A percentile compares a stretch with the other conserved stretches of the same genome.
These are phyloP conservation scores for Dendryphion nanum DNA, from an alignment of 2,329 filamentous ascomycete species.

Conservation along the genomic window DNA sequence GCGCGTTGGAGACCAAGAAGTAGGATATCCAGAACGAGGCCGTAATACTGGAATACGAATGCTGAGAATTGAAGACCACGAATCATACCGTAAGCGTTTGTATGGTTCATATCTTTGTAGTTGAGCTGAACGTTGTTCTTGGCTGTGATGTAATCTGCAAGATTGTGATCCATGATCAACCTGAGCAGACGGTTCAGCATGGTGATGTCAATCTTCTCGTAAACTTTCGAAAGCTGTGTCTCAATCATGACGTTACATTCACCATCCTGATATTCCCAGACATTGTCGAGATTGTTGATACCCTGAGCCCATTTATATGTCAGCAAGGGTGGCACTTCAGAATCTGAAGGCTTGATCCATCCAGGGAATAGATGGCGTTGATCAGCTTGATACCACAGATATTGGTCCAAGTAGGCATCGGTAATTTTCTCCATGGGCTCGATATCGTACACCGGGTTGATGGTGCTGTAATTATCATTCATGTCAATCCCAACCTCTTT, in stretches of 20 bases:
- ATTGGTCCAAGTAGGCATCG: constrained; percentile 96
- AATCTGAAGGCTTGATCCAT: constrained; percentile 99
- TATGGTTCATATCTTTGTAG: constrained; percentile 99
- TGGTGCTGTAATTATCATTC: constrained; percentile 99
- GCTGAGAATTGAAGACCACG: constrained; percentile 96
- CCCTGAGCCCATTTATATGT: constrained; percentile 99
- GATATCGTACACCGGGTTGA: constrained; percentile 98
- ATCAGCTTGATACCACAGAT: constrained; percentile 98
- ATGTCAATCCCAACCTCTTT: constrained; percentile 99
- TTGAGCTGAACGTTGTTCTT: constrained; percentile 99
- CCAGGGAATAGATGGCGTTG: constrained; percentile 95
- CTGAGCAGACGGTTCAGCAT: constrained; percentile 88
- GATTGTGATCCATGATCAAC: constrained; percentile 98
- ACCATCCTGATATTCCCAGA: constrained; percentile 91
- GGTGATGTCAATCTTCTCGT: constrained; percentile 98
- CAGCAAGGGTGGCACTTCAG: constrained; percentile 89
- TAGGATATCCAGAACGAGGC: constrained; percentile 88
- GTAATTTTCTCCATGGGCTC: constrained; percentile 99
- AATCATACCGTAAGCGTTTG: constrained; percentile 98
- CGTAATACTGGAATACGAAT: constrained; percentile 99
- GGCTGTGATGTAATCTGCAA: constrained; percentile 97
- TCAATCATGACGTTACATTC: constrained; percentile 99
- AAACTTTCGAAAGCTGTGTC: constrained; percentile 97
- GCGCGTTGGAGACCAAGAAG: constrained; percentile 90
- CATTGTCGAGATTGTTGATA: constrained; percentile 94